These are phyloP conservation scores for Leishmania braziliensis DNA, from an alignment of 208 protist species.

Conservation along the genomic window DNA sequence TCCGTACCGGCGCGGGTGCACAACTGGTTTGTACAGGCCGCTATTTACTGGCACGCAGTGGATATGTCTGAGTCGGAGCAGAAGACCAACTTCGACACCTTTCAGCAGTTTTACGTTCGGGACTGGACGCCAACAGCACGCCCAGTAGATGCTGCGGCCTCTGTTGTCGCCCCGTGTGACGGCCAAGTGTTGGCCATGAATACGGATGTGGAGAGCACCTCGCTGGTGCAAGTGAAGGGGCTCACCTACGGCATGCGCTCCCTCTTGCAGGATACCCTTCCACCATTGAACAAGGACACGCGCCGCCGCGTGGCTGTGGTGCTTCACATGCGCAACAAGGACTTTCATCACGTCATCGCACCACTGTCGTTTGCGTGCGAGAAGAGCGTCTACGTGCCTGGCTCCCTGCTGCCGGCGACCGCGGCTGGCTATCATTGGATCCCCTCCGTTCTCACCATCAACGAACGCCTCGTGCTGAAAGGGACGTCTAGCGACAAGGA, in stretches of 20 bases:
- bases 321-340: conserved; percentile 66
- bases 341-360: conserved; percentile 85
- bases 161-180: conserved; percentile 70
- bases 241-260: conserved; percentile 60
- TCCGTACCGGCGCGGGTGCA: conserved; percentile 54
- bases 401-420: conserved; percentile 68
- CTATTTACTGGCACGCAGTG: conserved; percentile 63
- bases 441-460: conserved; percentile 65
- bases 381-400: conserved; percentile 80
- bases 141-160: conserved; percentile 29
- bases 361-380: conserved; percentile 53
- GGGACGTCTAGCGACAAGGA: conserved; percentile 31
- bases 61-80: conserved; percentile 46
- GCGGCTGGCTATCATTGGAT: conserved; percentile 80
- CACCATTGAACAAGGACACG: conserved; percentile 31
- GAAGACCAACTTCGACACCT: conserved; percentile 41
- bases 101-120: conserved; percentile 86
- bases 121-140: conserved; percentile 54
- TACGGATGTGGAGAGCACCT: conserved; percentile 30
- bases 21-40: conserved; percentile 35
- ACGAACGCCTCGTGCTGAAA: conserved; percentile 80
- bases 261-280: conserved; percentile 53
- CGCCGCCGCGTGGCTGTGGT: conserved; percentile 64
- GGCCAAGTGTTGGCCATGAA: conserved; percentile 65
- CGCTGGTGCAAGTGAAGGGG: conserved; percentile 85